These are phyloP conservation scores for Phaeosphaeriaceae sp. DNA, from an alignment of 2,329 filamentous ascomycete genomes.

Conservation along the genomic window DNA sequence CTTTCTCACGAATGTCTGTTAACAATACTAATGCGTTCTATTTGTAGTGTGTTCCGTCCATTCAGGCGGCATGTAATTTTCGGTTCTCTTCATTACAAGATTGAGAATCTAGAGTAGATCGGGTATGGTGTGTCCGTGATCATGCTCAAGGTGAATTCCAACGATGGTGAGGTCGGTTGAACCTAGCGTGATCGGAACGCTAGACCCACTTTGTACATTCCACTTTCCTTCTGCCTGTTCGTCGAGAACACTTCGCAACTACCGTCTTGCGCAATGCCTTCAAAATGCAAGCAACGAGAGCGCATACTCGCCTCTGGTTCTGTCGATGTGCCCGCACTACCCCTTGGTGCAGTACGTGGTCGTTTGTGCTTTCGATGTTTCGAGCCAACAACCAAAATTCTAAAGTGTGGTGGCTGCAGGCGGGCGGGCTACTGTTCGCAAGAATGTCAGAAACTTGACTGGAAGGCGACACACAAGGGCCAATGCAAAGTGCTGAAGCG, in stretches of 20 bases:
- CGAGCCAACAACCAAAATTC: slow-evolving; percentile 15
- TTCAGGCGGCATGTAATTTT: no score
- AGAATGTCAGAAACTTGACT: slow-evolving; percentile 29
- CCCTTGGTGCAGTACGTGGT: slow-evolving; percentile 24
- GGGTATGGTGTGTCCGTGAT: neutral
- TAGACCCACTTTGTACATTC: neutral
- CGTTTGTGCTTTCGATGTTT: slow-evolving; percentile 28
- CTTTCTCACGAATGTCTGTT: neutral
- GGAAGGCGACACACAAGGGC: slow-evolving; percentile 23
- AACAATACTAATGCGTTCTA: no score
- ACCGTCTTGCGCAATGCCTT: slow-evolving; percentile 15
- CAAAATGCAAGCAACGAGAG: slow-evolving; percentile 27
- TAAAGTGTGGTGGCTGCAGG: slow-evolving; percentile 24
- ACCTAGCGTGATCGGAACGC: neutral
- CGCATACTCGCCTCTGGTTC: slow-evolving; percentile 18
- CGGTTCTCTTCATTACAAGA: no score
- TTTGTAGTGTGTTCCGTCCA: no score
- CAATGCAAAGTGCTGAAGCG: slow-evolving; percentile 25
- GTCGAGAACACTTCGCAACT: neutral
- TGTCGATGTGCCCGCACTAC: slow-evolving; percentile 18
- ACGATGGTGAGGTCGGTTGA: neutral
- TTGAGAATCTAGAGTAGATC: no score
- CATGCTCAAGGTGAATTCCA: neutral
- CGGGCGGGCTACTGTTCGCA: slow-evolving; percentile 27
- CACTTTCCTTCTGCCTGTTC: neutral